A percentile compares a stretch with the other conserved stretches of the same genome.
These are phyloP conservation scores for Lumnitzera littorea DNA, from an alignment of 345 rosid species.

Conservation along the genomic window DNA sequence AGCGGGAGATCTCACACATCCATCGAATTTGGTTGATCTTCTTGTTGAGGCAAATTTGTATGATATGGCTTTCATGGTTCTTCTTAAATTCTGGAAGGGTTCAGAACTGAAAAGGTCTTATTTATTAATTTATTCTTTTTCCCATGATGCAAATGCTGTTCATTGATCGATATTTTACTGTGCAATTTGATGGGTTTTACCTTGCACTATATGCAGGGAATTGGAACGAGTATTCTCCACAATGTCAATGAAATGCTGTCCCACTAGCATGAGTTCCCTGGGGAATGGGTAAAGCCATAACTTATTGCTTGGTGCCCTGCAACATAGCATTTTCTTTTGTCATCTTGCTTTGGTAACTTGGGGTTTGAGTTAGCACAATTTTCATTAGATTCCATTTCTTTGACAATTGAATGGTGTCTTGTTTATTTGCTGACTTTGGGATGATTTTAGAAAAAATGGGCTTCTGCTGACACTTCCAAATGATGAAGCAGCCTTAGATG, in stretches of 20 bases:
- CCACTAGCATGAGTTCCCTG: constrained; percentile 36
- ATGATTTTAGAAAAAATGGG: constrained; percentile 35
- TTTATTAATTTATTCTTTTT: constrained; percentile 12
- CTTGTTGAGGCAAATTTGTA: constrained; percentile 62
- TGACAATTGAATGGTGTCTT: too few relatives aligned
- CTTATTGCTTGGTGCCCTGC: not conserved
- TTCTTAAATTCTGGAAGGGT: constrained; percentile 75
- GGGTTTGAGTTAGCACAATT: too few relatives aligned
- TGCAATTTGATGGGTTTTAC: constrained; percentile 7
- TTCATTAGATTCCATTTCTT: too few relatives aligned
- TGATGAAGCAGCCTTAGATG: constrained; percentile 40
- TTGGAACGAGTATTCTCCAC: constrained; percentile 73
- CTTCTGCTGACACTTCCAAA: constrained; percentile 56
- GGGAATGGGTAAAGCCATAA: constrained; percentile 23
- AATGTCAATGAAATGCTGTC: constrained; percentile 82
- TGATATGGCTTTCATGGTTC: constrained; percentile 82
- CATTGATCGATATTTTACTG: not conserved
- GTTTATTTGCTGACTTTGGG: constrained; percentile 7
- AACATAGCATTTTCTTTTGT: constrained; percentile 1
- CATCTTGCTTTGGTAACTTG: too few relatives aligned
- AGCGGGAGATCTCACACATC: constrained; percentile 44
- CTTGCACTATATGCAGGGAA: constrained; percentile 43
- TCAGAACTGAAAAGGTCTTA: constrained; percentile 60
- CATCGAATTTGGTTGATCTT: constrained; percentile 71
- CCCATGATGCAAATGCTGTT: too few relatives aligned